Conservation (phyloP, 371 early-diverging fungal genomes). For the Rhizopus delemar region DNA sequence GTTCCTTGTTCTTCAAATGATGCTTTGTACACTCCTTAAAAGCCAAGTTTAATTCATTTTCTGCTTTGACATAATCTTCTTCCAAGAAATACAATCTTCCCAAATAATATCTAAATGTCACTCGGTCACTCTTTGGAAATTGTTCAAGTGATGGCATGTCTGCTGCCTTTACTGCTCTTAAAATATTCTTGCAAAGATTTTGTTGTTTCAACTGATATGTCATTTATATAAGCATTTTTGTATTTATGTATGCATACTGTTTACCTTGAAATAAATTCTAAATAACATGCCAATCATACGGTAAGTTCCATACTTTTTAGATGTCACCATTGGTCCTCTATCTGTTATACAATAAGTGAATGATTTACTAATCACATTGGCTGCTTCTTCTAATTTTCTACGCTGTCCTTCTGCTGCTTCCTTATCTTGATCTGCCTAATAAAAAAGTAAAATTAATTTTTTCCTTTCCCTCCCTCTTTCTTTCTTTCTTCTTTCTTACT, state of each 20-base stretch:
- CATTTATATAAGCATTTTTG: background rate
- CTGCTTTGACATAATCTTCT: constrained; percentile 78
- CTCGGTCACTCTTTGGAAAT: constrained; percentile 84
- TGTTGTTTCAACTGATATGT: constrained; percentile 64
- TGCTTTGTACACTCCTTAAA: constrained; percentile 63
- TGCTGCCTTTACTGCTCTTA: constrained; percentile 71
- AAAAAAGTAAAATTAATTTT: background rate
- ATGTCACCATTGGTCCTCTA: constrained; percentile 50
- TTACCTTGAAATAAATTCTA: constrained; percentile 82
- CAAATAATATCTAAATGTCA: constrained; percentile 81
- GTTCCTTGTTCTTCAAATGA: constrained; percentile 56
- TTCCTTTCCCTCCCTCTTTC: background rate
- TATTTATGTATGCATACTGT: background rate
- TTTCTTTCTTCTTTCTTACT: constrained; percentile 19
- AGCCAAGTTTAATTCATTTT: constrained; percentile 68
- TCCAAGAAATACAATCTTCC: constrained; percentile 83
- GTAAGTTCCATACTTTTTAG: constrained; percentile 91
- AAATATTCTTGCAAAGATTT: constrained; percentile 80
- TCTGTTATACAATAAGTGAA: constrained; percentile 87
- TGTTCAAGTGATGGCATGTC: constrained; percentile 74
- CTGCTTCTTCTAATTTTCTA: constrained; percentile 79
- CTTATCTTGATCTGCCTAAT: constrained; percentile 61
- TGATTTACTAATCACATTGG: constrained; percentile 82
- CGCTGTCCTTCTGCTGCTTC: constrained; percentile 34
- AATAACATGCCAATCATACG: constrained; percentile 81